Base-by-base conservation (phyloP, 768 basidiomycete genomes). In the Lactarius psammicola region DNA sequence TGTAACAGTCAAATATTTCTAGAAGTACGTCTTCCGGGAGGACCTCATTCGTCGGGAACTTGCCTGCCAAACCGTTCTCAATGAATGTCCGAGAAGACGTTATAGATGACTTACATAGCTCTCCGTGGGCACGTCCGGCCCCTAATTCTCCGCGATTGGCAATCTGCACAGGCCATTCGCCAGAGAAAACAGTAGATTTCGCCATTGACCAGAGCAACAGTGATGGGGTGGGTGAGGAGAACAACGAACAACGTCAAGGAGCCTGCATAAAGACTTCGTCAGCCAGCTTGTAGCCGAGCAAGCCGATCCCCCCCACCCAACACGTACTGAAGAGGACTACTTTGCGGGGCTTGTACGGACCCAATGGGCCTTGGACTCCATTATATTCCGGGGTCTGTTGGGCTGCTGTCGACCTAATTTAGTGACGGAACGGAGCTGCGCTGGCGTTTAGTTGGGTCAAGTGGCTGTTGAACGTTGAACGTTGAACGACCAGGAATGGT, bases 21-120 rank as follows among this genome's bases (percentile, higher is more conserved):
- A 63, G 18, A 9, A 63, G 62, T 2, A 63, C 56, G 34, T 63
- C 56, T 31, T 63, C 62, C 1, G 62, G 62, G 34, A 63, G 46
- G 18, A 23, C 44, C 1, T 63, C 56, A 9, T 57, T 57, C 15
- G 54, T 56, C 31, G n/a, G 11, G 44, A 20, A 46, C 11, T 23
- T 46, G 30, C 40, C 42, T 31, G 18, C 28, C 44, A 46, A 46
- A 46, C 10, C 20, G 20, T 23, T 46, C 44, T n/a, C n/a, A 23
- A 7, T 40, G 44, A 11, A n/a, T 44, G 30, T 31, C 30, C 9
- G 6, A 44, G 3, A 59, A 26, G 15, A 23, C 0, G 10, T 23
- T 46, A 4, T 3, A 23, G n/a, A 23, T 46, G 44, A 46, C 44
- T 60, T 51, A 49, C 59, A 60, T 51, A 49, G 49, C 15, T 8